Evolutionary conservation across 495 filamentous ascomycete genomes (phyloP).

Genomic region (Physcia stellaris): DNA sequence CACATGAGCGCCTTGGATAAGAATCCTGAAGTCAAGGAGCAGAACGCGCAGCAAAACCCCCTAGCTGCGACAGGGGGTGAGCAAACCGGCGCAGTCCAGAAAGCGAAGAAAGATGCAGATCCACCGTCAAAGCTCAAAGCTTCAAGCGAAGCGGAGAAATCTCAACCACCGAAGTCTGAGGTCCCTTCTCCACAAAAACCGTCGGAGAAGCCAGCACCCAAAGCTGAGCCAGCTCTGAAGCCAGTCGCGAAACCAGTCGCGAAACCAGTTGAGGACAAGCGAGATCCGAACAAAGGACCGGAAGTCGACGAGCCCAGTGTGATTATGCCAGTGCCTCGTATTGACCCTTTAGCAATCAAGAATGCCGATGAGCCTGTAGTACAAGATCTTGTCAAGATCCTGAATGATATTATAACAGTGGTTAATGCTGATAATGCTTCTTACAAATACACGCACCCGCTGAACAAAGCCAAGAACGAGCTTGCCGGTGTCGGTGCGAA

Average conservation of each 20-base stretch:
- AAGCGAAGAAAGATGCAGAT: conserved; percentile 29
- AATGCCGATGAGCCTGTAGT: conserved; percentile 74
- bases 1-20: conserved; percentile 31
- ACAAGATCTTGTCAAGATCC: conserved; percentile 83
- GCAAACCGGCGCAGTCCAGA: conserved; percentile 23
- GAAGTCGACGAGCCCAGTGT: conserved; percentile 47
- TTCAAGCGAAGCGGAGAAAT: conserved; percentile 9
- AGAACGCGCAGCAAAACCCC: conserved; percentile 19
- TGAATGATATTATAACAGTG: conserved; percentile 89
- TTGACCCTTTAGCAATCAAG: conserved; percentile 60
- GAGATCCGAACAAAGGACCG: conserved; percentile 22
- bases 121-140: conserved; percentile 24
- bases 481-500: conserved; percentile 61
- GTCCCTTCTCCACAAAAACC: conserved; percentile 9
- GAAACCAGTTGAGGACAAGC: conserved; percentile 11
- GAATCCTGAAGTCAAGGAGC: conserved; percentile 15
- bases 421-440: conserved; percentile 71
- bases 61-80: conserved; percentile 23
- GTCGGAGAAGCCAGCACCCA: conserved; percentile 21
- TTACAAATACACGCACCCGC: conserved; percentile 56
- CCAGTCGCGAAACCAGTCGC: conserved; percentile 15
- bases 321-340: conserved; percentile 45
- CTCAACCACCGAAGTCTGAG: conserved; percentile 13
- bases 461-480: conserved; percentile 72
- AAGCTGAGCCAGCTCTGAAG: conserved; percentile 9